phyloP scores from a whole-genome alignment of 371 early-diverging fungal species.

The Mucor velutinosus region DNA sequence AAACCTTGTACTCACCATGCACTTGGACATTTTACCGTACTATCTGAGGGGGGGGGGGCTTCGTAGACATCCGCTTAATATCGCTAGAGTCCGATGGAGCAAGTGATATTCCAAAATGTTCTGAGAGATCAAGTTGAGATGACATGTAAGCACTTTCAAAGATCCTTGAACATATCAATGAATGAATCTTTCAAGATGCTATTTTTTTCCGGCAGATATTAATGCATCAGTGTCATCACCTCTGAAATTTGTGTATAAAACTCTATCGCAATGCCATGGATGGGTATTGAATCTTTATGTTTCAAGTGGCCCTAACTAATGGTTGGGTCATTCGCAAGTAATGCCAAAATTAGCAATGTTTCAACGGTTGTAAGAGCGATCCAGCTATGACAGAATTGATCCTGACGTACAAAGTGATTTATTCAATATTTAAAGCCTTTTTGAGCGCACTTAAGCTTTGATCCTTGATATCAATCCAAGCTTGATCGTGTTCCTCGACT shows the following conservation, averaged over 20 bases:
- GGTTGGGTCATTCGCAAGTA: no score
- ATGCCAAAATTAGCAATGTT: not conserved
- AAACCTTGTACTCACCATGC: not conserved
- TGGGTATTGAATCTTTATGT: not conserved
- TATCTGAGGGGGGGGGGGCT: no score
- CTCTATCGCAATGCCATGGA: no score
- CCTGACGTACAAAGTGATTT: not conserved
- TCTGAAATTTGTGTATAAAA: not conserved
- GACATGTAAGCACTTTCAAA: no score
- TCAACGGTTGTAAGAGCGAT: not conserved
- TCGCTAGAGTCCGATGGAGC: no score
- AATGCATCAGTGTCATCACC: not conserved
- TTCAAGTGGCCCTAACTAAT: not conserved
- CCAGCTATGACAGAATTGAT: not conserved
- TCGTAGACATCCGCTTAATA: no score
- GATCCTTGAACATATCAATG: no score
- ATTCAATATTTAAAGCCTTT: conserved; percentile 15
- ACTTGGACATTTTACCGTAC: not conserved
- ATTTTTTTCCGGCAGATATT: not conserved
- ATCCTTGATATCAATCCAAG: conserved; percentile 22
- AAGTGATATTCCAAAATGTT: no score
- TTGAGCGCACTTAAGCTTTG: conserved; percentile 15
- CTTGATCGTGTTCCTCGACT: conserved; percentile 20
- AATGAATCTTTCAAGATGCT: no score
- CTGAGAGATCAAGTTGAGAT: no score